phyloP scores from a whole-genome alignment of 2,329 filamentous ascomycete genomes.

The Trichophyton schoenleinii region DNA sequence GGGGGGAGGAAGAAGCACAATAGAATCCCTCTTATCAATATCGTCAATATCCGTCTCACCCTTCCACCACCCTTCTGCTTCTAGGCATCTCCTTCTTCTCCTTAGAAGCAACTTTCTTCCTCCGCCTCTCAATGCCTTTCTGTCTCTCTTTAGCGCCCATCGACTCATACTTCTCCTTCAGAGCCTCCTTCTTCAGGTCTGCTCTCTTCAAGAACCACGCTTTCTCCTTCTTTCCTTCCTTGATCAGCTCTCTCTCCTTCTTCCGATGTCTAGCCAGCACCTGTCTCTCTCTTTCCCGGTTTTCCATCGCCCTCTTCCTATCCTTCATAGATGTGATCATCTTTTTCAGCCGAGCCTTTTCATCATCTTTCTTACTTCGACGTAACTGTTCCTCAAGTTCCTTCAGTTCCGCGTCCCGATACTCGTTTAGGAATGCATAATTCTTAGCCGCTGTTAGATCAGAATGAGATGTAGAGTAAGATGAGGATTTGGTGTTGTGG shows the following conservation, averaged over 20 bases:
- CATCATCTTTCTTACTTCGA: constrained; percentile 50
- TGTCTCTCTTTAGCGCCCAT: constrained; percentile 81
- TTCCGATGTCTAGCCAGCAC: constrained; percentile 63
- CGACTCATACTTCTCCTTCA: constrained; percentile 64
- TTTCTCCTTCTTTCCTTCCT: constrained; percentile 63
- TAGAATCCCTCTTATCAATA: too few relatives aligned
- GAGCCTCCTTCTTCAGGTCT: constrained; percentile 75
- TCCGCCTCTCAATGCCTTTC: constrained; percentile 67
- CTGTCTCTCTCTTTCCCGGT: constrained; percentile 56
- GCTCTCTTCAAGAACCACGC: constrained; percentile 89
- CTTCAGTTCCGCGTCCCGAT: constrained; percentile 70
- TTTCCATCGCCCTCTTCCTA: constrained; percentile 55
- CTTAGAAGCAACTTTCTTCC: constrained; percentile 78
- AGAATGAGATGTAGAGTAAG: constrained; percentile 36
- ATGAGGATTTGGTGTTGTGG: constrained; percentile 15
- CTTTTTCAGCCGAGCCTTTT: constrained; percentile 59
- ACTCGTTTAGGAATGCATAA: constrained; percentile 80
- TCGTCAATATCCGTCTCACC: background rate
- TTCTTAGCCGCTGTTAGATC: constrained; percentile 45
- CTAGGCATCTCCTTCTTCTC: constrained; percentile 67
- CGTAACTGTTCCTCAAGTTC: constrained; percentile 57
- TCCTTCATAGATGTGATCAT: constrained; percentile 68
- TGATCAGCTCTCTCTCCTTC: constrained; percentile 72
- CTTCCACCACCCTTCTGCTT: constrained; percentile 34
- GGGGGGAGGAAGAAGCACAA: too few relatives aligned